These are phyloP conservation scores for Wickerhamomyces strasburgensis DNA, from an alignment of 805 yeast species.

Conservation along the genomic window DNA sequence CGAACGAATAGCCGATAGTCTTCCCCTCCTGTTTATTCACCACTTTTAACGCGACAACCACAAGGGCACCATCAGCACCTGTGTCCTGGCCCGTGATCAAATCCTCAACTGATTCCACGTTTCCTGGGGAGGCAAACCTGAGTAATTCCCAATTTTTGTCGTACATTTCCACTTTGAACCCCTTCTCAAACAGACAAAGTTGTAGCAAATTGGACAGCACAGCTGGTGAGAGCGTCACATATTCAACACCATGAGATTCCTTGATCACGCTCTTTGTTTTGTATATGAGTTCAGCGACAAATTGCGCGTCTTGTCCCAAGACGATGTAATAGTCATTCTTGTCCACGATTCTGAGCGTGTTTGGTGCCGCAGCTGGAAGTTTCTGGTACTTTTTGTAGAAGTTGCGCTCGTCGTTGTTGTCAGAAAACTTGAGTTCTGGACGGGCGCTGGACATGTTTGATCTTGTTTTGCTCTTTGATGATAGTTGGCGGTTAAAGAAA, in stretches of 20 bases:
- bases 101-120: slow-evolving; percentile 72
- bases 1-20: slow-evolving; percentile 71
- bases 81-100: slow-evolving; percentile 43
- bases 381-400: slow-evolving; percentile 44
- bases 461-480: too few species aligned
- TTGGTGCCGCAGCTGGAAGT: slow-evolving; percentile 41
- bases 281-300: slow-evolving; percentile 79
- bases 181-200: slow-evolving; percentile 62
- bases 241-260: slow-evolving; percentile 45
- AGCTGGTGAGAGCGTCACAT: slow-evolving; percentile 74
- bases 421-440: slow-evolving; percentile 56
- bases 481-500: too few species aligned
- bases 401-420: slow-evolving; percentile 43
- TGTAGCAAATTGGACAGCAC: slow-evolving; percentile 63
- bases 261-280: slow-evolving; percentile 81
- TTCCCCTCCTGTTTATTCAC: slow-evolving; percentile 33
- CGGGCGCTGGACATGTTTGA: slow-evolving; percentile 32
- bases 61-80: slow-evolving; percentile 41
- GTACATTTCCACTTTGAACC: slow-evolving; percentile 77
- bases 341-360: slow-evolving; percentile 69
- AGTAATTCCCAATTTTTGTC: slow-evolving; percentile 55
- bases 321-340: slow-evolving; percentile 77
- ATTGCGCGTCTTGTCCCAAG: slow-evolving; percentile 69
- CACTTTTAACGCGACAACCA: slow-evolving; percentile 41
- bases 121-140: slow-evolving; percentile 83